Base-by-base conservation (phyloP, 129 eudicot genomes). In the Heracleum sosnowskyi region DNA sequence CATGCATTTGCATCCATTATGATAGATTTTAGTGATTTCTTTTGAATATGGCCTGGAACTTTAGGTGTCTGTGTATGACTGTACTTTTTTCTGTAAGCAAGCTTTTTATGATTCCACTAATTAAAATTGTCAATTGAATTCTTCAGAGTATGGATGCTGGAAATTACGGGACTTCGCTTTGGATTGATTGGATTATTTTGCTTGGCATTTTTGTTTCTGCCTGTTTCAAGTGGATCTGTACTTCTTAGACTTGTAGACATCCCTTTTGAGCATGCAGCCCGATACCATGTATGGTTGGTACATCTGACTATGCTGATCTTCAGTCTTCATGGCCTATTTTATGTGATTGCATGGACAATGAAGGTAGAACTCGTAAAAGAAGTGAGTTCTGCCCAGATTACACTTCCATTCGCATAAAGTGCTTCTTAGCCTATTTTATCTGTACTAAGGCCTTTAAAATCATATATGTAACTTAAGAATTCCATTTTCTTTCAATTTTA, bases 261-360 rank as follows among this genome's bases (percentile, higher is more conserved):
- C 80, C 96, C 99, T 29, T 96, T 90, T 79, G 99, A 92, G 84
- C 95, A 90, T 80, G 97, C 95, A 11, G 84, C 93, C 57, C 84
- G 93, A 78, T 96, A 96, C 62, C 99, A 96, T 73, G 95, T 96
- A 33, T 96, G 99, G 99, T 77, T 96, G 63, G 99, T 97, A 47
- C 97, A 96, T 83, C 95, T 96, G 16, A 92, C 99, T 1, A 92
- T 92, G 99, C 0, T 66, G n/a, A 81, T 96, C 76, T 96, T 96
- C 55, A 86, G 95, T 74, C 91, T 92, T 74, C 99, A 96, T 79
- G 97, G 97, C 78, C 80, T 90, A 36, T 83, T 76, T 76, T 96
- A 81, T 76, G 89, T 85, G 36, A 84, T 87, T 12, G 86, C 83
- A 1, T 96, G 99, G 99, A 76, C 92, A 37, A 76, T 90, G 46